phyloP scores from a whole-genome alignment of 257 asterid species.

The Dorcoceras hygrometricum region DNA sequence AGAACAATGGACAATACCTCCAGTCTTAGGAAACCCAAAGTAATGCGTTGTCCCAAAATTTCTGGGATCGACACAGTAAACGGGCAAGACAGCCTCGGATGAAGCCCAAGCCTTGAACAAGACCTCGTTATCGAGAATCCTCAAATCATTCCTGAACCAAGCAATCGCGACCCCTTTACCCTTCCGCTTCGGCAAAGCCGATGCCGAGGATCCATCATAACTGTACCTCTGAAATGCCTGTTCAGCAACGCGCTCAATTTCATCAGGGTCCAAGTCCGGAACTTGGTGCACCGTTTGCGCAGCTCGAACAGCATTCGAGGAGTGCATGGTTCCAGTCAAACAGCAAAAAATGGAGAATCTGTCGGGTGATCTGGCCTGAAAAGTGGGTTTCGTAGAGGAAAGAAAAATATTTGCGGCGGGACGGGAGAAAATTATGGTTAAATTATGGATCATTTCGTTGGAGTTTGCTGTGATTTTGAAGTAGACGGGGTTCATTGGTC shows the following conservation, averaged over 20 bases:
- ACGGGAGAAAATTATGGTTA: conserved; percentile 26
- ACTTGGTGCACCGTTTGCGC: conserved; percentile 46
- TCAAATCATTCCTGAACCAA: conserved; percentile 92
- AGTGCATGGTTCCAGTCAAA: conserved; percentile 29
- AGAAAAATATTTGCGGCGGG: conserved; percentile 30
- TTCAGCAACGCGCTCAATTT: conserved; percentile 51
- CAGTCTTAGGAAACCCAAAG: conserved; percentile 92
- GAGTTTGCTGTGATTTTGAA: conserved; percentile 12
- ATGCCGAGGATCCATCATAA: conserved; percentile 23
- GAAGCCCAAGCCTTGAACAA: conserved; percentile 75
- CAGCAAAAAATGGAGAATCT: not conserved
- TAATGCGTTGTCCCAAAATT: conserved; percentile 52
- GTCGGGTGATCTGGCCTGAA: not conserved
- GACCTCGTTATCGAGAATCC: conserved; percentile 79
- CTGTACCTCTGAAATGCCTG: conserved; percentile 47
- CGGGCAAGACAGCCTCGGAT: conserved; percentile 77
- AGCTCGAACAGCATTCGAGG: conserved; percentile 38
- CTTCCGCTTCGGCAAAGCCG: conserved; percentile 27
- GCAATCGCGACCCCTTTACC: conserved; percentile 84
- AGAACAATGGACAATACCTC: conserved; percentile 42
- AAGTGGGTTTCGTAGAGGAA: conserved; percentile 18
- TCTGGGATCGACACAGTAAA: conserved; percentile 80
- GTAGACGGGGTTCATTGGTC: conserved; percentile 26
- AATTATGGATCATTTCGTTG: conserved; percentile 29
- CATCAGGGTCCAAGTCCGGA: conserved; percentile 58